Evolutionary conservation across 805 yeast genomes (phyloP).

Genomic region (Wickerhamiella vanderwaltii): DNA sequence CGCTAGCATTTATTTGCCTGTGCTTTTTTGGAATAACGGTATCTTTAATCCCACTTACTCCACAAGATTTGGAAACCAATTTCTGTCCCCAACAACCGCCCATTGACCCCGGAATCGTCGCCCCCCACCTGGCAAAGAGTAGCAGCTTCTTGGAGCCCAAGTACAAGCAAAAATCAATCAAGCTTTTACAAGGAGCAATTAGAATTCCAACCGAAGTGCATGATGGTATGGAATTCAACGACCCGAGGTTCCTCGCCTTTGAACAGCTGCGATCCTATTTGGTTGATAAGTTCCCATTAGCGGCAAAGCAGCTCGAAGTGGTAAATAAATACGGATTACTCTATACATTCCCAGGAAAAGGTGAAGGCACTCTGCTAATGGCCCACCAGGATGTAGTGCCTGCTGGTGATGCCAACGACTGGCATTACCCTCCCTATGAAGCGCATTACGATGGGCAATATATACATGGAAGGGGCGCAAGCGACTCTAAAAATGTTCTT

Average conservation of each 20-base stretch:
- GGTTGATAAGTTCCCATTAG: constrained; percentile 38
- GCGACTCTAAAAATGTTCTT: constrained; percentile 64
- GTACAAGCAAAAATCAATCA: constrained; percentile 15
- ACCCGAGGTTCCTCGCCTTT: constrained; percentile 38
- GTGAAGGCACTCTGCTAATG: constrained; percentile 59
- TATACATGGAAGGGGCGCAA: constrained; percentile 67
- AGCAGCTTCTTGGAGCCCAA: constrained; percentile 13
- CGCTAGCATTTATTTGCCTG: constrained; percentile 17
- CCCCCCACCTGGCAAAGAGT: background rate
- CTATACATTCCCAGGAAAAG: constrained; percentile 49
- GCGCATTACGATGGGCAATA: constrained; percentile 55
- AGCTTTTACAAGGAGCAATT: constrained; percentile 39
- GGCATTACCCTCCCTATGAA: constrained; percentile 58
- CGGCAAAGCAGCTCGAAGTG: constrained; percentile 36
- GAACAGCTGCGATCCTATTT: constrained; percentile 39
- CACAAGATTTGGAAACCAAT: constrained; percentile 17
- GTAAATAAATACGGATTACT: constrained; percentile 55
- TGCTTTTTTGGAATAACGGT: constrained; percentile 15
- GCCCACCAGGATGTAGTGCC: constrained; percentile 84
- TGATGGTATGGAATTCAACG: constrained; percentile 46
- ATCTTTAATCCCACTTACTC: constrained; percentile 18
- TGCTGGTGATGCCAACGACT: constrained; percentile 42
- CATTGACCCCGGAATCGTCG: constrained; percentile 3
- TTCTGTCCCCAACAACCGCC: constrained; percentile 19
- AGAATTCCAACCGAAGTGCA: constrained; percentile 51